Base-by-base conservation (phyloP, 2,329 filamentous ascomycete genomes). In the Bimuria novae-zelandiae region DNA sequence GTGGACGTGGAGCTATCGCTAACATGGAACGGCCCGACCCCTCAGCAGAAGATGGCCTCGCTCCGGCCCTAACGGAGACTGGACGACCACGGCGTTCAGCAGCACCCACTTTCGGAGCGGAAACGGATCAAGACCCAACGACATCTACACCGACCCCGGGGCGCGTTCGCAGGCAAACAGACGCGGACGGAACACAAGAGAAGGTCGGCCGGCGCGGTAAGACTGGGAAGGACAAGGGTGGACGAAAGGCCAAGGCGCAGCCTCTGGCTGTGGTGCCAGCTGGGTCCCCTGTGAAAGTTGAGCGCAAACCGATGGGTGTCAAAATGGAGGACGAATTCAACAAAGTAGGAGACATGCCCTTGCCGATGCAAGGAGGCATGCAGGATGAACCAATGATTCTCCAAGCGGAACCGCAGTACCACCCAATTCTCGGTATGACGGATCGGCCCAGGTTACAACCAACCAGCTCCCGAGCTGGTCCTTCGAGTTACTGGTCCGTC, bases 401-500 rank as follows among this genome's bases (percentile, higher is more conserved):
- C 10, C 42, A 60, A 19, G 55, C 51, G 23, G 68, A 72, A 52
- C 47, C 60, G 19, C 59, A 60, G 16, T 48, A 51, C 12, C 57
- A 67, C 16, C 44, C 61, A 32, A 51, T 69, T 56, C 43, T 69
- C 59, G 27, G 44, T 17, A 68, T 76, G 33, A 69, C 71, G 32
- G 73, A 72, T 36, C 69, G 72, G 48, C 70, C 69, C 30, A 72
- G 64, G 43, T 42, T 58, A 37, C 63, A 68, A 42, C 54, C 68
- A 7, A 16, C 27, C 3, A 61, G 57, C 12, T 75, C 75, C 30
- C 82, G 85, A 60, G 79, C 79, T 19, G 85, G 87, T 59, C 84
- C 88, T 12, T 91, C 88, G 1, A 93, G 89, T 72, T 94, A 94
- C 71, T 94, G 90, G 90, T 93, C 89, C 64, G 89, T 93, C 19